Evolutionary conservation across 129 eudicot species (phyloP).

Genomic region (Tanacetum coccineum): DNA sequence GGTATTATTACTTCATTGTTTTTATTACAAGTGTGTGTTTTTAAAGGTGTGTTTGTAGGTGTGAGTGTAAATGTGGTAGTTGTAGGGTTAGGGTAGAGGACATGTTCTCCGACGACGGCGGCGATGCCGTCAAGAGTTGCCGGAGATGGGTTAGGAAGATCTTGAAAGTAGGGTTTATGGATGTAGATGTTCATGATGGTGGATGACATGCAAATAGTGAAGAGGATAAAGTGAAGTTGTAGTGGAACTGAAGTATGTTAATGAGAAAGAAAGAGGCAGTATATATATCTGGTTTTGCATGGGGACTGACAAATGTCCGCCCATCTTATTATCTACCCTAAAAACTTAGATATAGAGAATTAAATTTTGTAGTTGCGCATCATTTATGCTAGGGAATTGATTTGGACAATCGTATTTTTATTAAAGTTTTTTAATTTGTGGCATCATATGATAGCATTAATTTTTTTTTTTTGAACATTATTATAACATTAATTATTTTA

Average conservation of each 20-base stretch:
- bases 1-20: too few species aligned
- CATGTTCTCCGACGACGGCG: constrained; percentile 72
- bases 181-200: constrained; percentile 1
- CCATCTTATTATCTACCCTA: too few species aligned
- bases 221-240: constrained; percentile 14
- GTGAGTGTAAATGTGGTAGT: background rate
- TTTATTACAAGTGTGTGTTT: background rate
- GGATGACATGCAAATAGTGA: constrained; percentile 1
- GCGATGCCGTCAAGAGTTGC: constrained; percentile 78
- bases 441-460: too few species aligned
- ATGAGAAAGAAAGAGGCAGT: background rate
- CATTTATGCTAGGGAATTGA: too few species aligned
- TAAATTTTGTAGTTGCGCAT: too few species aligned
- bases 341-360: too few species aligned
- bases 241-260: background rate
- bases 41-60: background rate
- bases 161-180: background rate
- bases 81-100: constrained; percentile 31
- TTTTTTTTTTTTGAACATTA: too few species aligned
- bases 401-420: too few species aligned
- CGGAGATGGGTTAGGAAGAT: constrained; percentile 1
- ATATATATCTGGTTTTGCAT: constrained; percentile 32
- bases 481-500: too few species aligned
- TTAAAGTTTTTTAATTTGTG: too few species aligned
- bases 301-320: constrained; percentile 20